Conservation (phyloP, 2,329 filamentous ascomycete species). For the Ophidiomyces ophidiicola region DNA sequence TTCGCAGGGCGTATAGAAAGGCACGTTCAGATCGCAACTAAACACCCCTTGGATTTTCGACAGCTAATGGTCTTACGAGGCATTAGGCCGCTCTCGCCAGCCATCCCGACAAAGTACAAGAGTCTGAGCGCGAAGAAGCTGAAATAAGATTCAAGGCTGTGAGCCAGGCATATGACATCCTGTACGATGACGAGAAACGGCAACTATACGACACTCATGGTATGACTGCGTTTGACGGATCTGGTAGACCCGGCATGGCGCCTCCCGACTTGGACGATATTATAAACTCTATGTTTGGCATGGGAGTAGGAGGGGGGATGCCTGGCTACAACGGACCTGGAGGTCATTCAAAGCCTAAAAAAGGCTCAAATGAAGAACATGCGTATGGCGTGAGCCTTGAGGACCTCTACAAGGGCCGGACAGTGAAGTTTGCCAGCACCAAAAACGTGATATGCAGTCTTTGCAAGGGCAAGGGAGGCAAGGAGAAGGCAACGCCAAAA, state of each 20-base stretch:
- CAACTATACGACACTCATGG: slow-evolving; percentile 85
- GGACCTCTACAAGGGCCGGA: slow-evolving; percentile 97
- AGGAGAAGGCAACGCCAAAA: slow-evolving; percentile 76
- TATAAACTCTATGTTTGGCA: slow-evolving; percentile 76
- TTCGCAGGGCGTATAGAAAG: slow-evolving; percentile 96
- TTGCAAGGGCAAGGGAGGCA: slow-evolving; percentile 83
- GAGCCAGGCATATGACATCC: slow-evolving; percentile 93
- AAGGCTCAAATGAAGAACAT: slow-evolving; percentile 16
- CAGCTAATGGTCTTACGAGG: neutral
- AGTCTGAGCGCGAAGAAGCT: slow-evolving; percentile 60
- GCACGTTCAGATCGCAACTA: slow-evolving; percentile 36
- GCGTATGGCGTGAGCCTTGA: slow-evolving; percentile 76
- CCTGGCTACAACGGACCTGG: slow-evolving; percentile 33
- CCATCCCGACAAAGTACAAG: slow-evolving; percentile 91
- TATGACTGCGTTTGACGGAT: slow-evolving; percentile 87
- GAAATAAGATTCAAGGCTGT: slow-evolving; percentile 88
- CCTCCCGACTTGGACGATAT: slow-evolving; percentile 74
- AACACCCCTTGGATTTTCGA: neutral
- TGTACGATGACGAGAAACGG: slow-evolving; percentile 88
- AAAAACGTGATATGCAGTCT: slow-evolving; percentile 81
- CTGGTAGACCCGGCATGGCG: slow-evolving; percentile 49
- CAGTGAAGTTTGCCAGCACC: slow-evolving; percentile 87
- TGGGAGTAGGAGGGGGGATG: slow-evolving; percentile 44
- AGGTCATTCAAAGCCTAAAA: slow-evolving; percentile 44
- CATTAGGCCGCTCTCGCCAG: slow-evolving; percentile 67